Base-by-base conservation (phyloP, 208 protist species). In the Wallacemonas sp. region DNA sequence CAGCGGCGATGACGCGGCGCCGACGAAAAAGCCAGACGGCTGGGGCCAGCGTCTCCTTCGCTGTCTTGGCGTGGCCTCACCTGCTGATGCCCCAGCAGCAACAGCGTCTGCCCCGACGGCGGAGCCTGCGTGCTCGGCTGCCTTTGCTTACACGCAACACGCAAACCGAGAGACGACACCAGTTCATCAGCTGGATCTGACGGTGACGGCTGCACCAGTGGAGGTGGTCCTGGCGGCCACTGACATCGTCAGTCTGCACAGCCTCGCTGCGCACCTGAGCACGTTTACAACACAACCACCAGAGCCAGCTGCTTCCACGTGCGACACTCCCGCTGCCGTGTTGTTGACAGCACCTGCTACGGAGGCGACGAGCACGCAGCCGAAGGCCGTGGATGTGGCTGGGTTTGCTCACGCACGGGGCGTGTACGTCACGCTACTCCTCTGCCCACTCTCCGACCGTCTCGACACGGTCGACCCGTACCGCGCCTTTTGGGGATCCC, bases 171-270 rank as follows among this genome's bases (percentile, higher is more conserved):
- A n/a, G n/a, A n/a, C n/a, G n/a, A n/a, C n/a, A n/a, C n/a, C n/a
- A n/a, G n/a, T n/a, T n/a, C n/a, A n/a, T n/a, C n/a, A 55, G 24
- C 0, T 55, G 24, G 47, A 55, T 55, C 41, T 55, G 47, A 30
- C 47, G 26, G 52, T 33, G 6, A 24, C 8, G 16, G 32, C 19
- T 24, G 9, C 14, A 4, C 52, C 52, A 4, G n/a, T 58, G 16
- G 52, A 58, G 30, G 52, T 58, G 30, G 32, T 58, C 5, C 30
- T 58, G 14, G 14, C 52, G 30, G 52, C 52, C 14, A 39, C 29
- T 27, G 52, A 58, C 23, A 11, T 58, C 29, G 30, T 58, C 30
- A 29, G 29, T 2, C 29, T 34, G 4, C 26, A 33, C 11, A 24
- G 32, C 32, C 30, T 58, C n/a, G 9, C 21, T 2, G 30, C 30